Conservation (phyloP, 2,329 filamentous ascomycete genomes). For the Penicillium sp. region DNA sequence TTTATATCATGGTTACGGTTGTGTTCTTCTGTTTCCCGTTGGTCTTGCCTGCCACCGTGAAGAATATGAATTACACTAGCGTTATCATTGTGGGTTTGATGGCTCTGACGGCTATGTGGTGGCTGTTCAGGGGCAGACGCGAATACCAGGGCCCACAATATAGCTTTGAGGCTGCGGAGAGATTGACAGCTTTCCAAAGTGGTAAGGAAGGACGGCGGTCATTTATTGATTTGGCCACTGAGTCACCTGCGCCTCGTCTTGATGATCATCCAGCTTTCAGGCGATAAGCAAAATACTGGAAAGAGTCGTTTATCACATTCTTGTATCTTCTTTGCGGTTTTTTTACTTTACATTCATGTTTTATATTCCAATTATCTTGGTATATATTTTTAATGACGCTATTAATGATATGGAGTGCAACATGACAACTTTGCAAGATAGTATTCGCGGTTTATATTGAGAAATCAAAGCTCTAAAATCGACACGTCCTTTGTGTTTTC, state of each 20-base stretch:
- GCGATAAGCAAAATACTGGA: background rate
- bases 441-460: background rate
- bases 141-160: conserved; percentile 39
- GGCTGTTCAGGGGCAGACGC: conserved; percentile 30
- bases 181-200: conserved; percentile 4
- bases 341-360: background rate
- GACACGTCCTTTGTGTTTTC: background rate
- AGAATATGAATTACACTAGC: conserved; percentile 55
- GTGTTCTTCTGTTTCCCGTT: conserved; percentile 65
- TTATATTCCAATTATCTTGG: background rate
- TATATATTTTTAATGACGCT: background rate
- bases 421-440: background rate
- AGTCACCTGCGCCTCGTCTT: background rate
- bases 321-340: background rate
- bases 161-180: conserved; percentile 54
- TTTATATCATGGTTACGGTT: conserved; percentile 61
- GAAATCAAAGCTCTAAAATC: background rate
- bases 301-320: background rate
- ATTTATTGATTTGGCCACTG: conserved; percentile 1
- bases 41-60: conserved; percentile 45
- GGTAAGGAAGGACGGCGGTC: conserved; percentile 7
- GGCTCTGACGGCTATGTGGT: conserved; percentile 34
- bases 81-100: conserved; percentile 40
- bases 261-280: conserved; percentile 1
- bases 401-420: background rate